phyloP scores from a whole-genome alignment of 768 basidiomycete genomes.

The Lactarius sanguifluus region DNA sequence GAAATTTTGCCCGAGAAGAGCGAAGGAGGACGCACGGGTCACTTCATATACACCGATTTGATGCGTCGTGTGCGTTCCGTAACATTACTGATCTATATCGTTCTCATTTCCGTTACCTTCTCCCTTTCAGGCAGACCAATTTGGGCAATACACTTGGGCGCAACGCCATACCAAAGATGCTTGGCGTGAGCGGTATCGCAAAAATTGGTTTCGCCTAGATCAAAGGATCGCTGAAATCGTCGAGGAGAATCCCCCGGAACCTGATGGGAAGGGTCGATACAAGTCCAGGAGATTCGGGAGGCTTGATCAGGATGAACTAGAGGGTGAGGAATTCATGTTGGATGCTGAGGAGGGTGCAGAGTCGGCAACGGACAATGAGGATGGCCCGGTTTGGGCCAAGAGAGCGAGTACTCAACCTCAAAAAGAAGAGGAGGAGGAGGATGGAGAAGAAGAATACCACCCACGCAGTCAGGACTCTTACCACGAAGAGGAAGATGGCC shows the following conservation, averaged over 20 bases:
- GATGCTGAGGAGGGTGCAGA: not conserved
- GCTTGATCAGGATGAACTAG: not conserved
- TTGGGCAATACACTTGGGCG: constrained; percentile 27
- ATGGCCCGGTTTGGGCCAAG: constrained; percentile 4
- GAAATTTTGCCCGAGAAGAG: constrained; percentile 19
- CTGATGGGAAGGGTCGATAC: constrained; percentile 26
- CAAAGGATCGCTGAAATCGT: constrained; percentile 26
- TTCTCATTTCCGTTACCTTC: not conserved
- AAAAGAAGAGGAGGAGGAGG: constrained; percentile 25
- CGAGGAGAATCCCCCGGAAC: constrained; percentile 14
- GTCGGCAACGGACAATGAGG: constrained; percentile 12
- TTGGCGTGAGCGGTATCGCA: constrained; percentile 33
- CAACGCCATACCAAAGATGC: constrained; percentile 27
- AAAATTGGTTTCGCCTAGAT: constrained; percentile 27
- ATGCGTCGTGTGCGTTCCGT: constrained; percentile 20
- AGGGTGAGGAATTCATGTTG: not conserved
- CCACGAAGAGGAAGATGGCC: not conserved
- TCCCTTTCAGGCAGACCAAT: constrained; percentile 13
- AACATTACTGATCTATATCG: not conserved
- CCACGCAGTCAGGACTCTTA: not conserved
- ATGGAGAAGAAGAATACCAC: not conserved
- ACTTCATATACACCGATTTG: constrained; percentile 24
- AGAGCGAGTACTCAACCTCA: constrained; percentile 1
- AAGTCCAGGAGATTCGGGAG: constrained; percentile 9
- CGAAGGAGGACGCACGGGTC: constrained; percentile 22